phyloP scores from a whole-genome alignment of 352 stramenopile species.

The Phytophthora citrophthora region DNA sequence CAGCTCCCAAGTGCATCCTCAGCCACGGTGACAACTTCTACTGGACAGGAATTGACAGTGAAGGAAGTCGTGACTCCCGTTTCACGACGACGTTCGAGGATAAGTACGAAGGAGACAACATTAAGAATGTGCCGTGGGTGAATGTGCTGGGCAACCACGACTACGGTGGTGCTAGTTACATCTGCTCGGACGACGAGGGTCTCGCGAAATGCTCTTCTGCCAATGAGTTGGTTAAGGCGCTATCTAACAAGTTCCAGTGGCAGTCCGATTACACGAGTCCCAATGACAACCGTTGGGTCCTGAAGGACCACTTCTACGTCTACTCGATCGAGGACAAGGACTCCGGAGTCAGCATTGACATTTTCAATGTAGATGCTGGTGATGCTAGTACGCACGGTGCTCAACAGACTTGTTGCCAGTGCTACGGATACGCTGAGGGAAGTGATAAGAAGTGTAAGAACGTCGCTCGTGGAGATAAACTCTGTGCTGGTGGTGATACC shows the following conservation, averaged over 20 bases:
- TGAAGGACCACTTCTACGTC: conserved; percentile 79
- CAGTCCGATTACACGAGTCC: conserved; percentile 74
- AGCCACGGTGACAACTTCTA: conserved; percentile 88
- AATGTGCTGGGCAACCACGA: conserved; percentile 86
- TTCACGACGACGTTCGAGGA: conserved; percentile 76
- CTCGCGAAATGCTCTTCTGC: conserved; percentile 50
- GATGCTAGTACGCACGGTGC: conserved; percentile 68
- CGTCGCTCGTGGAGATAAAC: conserved; percentile 49
- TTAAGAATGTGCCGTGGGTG: conserved; percentile 69
- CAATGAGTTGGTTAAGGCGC: conserved; percentile 51
- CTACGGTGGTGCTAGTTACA: conserved; percentile 75
- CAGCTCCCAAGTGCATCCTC: conserved; percentile 66
- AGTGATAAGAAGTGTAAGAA: conserved; percentile 62
- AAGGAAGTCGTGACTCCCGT: conserved; percentile 51
- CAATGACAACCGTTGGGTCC: conserved; percentile 74
- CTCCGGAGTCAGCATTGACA: conserved; percentile 62
- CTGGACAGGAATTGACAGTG: conserved; percentile 72
- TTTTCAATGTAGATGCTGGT: conserved; percentile 80
- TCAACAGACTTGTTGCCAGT: conserved; percentile 84
- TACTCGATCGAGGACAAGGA: conserved; percentile 51
- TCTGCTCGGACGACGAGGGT: conserved; percentile 57
- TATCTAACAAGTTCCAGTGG: conserved; percentile 64
- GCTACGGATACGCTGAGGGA: conserved; percentile 73
- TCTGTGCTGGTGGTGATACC: conserved; percentile 62
- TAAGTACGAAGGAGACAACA: conserved; percentile 60